Conservation (phyloP, 169 alveolate species). For the Cryptosporidium bovis region DNA sequence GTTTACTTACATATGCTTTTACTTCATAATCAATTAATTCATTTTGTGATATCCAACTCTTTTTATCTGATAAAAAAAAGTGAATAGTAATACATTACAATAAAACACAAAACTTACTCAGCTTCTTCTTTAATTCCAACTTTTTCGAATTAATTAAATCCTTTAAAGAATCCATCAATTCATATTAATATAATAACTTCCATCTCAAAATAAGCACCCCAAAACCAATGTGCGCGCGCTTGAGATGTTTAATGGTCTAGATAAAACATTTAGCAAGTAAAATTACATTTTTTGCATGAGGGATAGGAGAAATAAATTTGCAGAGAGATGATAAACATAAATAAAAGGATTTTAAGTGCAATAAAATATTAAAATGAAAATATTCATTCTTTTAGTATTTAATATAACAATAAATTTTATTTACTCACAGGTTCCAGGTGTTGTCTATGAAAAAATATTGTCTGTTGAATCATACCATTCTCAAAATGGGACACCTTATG, state of each 20-base stretch:
- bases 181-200: background rate
- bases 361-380: conserved; percentile 11
- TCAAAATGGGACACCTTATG: conserved; percentile 72
- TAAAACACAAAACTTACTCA: conserved; percentile 15
- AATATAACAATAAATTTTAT: background rate
- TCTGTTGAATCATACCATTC: conserved; percentile 49
- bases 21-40: conserved; percentile 15
- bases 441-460: conserved; percentile 5
- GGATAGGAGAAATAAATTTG: conserved; percentile 17
- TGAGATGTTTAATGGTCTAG: background rate
- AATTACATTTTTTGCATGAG: conserved; percentile 59
- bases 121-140: conserved; percentile 13
- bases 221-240: conserved; percentile 17
- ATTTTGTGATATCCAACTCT: conserved; percentile 48
- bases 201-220: background rate
- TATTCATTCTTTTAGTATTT: background rate
- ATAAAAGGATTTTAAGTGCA: background rate
- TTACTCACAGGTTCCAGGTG: background rate
- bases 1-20: conserved; percentile 24
- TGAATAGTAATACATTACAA: background rate
- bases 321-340: conserved; percentile 2
- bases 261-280: conserved; percentile 25
- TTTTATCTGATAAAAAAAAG: conserved; percentile 5
- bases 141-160: conserved; percentile 37
- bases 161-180: conserved; percentile 42